phyloP scores from a whole-genome alignment of 2,329 filamentous ascomycete genomes.

The Exutisphaerella laricina region DNA sequence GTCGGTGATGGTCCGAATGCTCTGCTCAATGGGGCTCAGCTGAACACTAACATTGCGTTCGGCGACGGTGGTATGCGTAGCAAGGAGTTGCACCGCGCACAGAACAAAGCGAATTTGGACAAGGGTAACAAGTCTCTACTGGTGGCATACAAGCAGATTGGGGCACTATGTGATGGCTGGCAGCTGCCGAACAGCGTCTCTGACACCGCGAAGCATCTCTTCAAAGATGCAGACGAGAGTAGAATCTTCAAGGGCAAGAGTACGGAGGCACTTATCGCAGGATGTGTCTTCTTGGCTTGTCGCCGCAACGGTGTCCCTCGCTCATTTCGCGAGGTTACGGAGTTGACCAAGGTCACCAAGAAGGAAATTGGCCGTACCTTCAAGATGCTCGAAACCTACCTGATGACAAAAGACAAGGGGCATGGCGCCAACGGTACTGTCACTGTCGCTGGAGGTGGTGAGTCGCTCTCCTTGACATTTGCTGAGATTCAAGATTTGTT shows the following conservation, averaged over 20 bases:
- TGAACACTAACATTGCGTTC: slow-evolving; percentile 82
- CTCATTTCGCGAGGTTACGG: slow-evolving; percentile 91
- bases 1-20: slow-evolving; percentile 91
- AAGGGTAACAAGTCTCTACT: slow-evolving; percentile 78
- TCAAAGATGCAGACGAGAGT: slow-evolving; percentile 88
- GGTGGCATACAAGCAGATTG: slow-evolving; percentile 82
- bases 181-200: slow-evolving; percentile 74
- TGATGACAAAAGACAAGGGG: slow-evolving; percentile 65
- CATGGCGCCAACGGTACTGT: slow-evolving; percentile 34
- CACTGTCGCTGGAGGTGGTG: slow-evolving; percentile 44
- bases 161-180: slow-evolving; percentile 77
- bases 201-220: slow-evolving; percentile 89
- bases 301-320: slow-evolving; percentile 81
- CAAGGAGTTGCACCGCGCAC: slow-evolving; percentile 72
- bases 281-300: slow-evolving; percentile 96
- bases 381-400: slow-evolving; percentile 84
- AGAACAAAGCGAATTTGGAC: slow-evolving; percentile 74
- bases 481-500: slow-evolving; percentile 7
- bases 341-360: slow-evolving; percentile 87
- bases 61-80: slow-evolving; percentile 66
- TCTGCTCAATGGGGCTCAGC: slow-evolving; percentile 81
- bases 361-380: slow-evolving; percentile 97
- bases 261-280: slow-evolving; percentile 87
- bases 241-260: slow-evolving; percentile 94
- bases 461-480: slow-evolving; percentile 26